A percentile compares a stretch with the other conserved stretches of the same genome.
phyloP scores from a whole-genome alignment of 371 early-diverging fungal genomes.

The Circinella minor region DNA sequence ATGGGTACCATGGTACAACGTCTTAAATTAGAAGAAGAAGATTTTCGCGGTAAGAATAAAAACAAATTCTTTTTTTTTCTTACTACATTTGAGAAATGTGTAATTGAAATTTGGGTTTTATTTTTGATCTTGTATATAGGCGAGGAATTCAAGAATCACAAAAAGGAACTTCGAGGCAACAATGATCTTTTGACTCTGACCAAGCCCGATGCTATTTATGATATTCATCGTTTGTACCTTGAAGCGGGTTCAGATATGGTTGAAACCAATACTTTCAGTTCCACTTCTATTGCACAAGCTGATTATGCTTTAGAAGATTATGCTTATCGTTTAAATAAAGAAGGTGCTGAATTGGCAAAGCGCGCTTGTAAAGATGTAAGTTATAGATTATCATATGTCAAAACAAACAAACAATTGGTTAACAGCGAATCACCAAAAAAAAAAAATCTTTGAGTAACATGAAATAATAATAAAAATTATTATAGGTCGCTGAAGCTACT shows the following conservation, averaged over 20 bases:
- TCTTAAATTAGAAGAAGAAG: slow-evolving; percentile 77
- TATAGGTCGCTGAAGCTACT: slow-evolving; percentile 56
- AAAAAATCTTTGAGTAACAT: neutral
- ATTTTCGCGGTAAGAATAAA: slow-evolving; percentile 70
- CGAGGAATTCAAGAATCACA: slow-evolving; percentile 80
- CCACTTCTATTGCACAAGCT: slow-evolving; percentile 88
- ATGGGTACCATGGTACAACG: slow-evolving; percentile 96
- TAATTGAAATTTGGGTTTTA: too few relatives aligned
- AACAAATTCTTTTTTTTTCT: too few relatives aligned
- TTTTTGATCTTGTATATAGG: slow-evolving; percentile 39
- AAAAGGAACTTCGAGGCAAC: slow-evolving; percentile 90
- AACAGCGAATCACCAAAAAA: neutral
- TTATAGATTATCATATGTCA: neutral
- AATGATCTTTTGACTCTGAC: slow-evolving; percentile 93
- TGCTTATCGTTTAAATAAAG: slow-evolving; percentile 92
- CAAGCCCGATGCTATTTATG: slow-evolving; percentile 83
- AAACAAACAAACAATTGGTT: neutral
- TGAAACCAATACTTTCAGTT: slow-evolving; percentile 94
- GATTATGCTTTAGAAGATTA: slow-evolving; percentile 86
- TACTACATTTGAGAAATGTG: too few relatives aligned
- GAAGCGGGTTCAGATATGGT: slow-evolving; percentile 93
- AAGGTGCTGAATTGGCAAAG: slow-evolving; percentile 85
- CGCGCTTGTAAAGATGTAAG: slow-evolving; percentile 80
- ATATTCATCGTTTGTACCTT: slow-evolving; percentile 87
- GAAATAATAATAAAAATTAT: neutral